Conservation (phyloP, 257 asterid species). For the Verbascum thapsus region DNA sequence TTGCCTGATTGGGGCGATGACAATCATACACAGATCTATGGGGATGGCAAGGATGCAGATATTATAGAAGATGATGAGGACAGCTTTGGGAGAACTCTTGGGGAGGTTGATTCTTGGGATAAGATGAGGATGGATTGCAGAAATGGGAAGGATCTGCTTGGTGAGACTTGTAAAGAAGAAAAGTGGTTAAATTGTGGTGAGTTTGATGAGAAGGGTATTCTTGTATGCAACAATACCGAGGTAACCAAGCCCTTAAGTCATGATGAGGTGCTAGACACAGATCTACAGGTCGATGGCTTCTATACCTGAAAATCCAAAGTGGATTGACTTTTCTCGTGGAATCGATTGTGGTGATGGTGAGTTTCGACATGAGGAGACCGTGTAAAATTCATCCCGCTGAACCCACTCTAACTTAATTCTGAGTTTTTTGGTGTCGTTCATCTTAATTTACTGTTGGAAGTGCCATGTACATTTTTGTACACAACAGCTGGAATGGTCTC, state of each 20-base stretch:
- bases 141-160: constrained; percentile 69
- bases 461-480: constrained; percentile 45
- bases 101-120: constrained; percentile 97
- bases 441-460: constrained; percentile 44
- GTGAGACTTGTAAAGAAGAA: constrained; percentile 76
- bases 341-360: constrained; percentile 80
- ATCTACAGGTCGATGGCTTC: constrained; percentile 84
- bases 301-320: constrained; percentile 88
- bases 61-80: constrained; percentile 92
- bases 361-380: constrained; percentile 76
- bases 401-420: constrained; percentile 56
- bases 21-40: constrained; percentile 66
- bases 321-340: constrained; percentile 93
- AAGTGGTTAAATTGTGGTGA: constrained; percentile 84
- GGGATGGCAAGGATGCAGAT: constrained; percentile 83
- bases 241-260: constrained; percentile 48
- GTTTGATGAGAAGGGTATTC: constrained; percentile 74
- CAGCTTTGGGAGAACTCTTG: constrained; percentile 94
- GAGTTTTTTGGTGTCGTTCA: constrained; percentile 35
- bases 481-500: constrained; percentile 33
- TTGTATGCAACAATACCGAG: constrained; percentile 52
- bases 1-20: constrained; percentile 94
- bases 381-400: constrained; percentile 61
- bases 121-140: constrained; percentile 71
- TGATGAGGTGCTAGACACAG: constrained; percentile 71